Evolutionary conservation across 805 yeast species (phyloP).

Genomic region (Starmerella vaccinii): DNA sequence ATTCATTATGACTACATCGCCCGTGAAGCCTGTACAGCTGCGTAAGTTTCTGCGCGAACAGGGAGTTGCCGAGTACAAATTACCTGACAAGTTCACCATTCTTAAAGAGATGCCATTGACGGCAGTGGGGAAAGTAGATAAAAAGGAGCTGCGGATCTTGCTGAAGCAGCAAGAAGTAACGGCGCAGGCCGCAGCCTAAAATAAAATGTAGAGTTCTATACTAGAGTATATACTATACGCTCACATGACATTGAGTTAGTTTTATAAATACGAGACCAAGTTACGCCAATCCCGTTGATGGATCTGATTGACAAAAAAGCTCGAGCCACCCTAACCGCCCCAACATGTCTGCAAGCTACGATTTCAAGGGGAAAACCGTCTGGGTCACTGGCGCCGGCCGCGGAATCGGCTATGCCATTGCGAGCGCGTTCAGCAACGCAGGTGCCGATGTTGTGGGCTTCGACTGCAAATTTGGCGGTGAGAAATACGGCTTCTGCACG

Average conservation of each 20-base stretch:
- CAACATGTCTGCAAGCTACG: constrained; percentile 11
- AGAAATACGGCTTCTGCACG: constrained; percentile 3
- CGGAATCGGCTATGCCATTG: constrained; percentile 13
- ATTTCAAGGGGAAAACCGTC: constrained; percentile 6
- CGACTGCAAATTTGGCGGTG: constrained; percentile 7
- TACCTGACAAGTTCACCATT: constrained; percentile 14
- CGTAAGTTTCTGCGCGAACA: constrained; percentile 17
- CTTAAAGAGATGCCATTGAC: constrained; percentile 18
- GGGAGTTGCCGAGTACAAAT: constrained; percentile 20
- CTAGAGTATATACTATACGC: background rate
- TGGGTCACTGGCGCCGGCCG: constrained; percentile 19
- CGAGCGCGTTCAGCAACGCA: constrained; percentile 5
- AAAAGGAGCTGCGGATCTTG: constrained; percentile 9
- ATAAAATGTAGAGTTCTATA: background rate
- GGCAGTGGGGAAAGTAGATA: constrained; percentile 18
- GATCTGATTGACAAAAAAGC: background rate
- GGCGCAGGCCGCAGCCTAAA: no score
- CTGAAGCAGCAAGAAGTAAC: background rate
- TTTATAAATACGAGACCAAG: no score
- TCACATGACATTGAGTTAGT: background rate
- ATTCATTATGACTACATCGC: constrained; percentile 12
- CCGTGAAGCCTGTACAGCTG: constrained; percentile 10
- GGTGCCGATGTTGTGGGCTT: constrained; percentile 16
- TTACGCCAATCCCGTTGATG: background rate
- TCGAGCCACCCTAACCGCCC: background rate